These are phyloP conservation scores for Phylloporus gajari DNA, from an alignment of 1,284 basidiomycete species.

Conservation along the genomic window DNA sequence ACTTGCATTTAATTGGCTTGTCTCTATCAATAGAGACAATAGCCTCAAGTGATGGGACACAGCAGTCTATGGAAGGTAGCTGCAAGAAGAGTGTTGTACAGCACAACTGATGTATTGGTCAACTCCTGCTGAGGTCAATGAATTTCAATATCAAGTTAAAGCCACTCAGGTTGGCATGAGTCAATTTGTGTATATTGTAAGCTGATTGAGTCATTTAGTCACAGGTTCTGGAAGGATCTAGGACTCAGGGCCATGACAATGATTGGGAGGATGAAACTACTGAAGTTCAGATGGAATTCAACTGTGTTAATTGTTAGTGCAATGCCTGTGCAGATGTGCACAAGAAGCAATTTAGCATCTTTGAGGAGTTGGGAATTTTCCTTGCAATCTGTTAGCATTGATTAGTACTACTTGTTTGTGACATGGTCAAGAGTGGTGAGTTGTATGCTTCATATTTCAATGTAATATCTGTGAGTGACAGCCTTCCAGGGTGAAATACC, in stretches of 20 bases:
- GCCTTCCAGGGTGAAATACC: constrained; percentile 21
- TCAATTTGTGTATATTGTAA: too few relatives aligned
- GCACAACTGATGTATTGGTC: background rate
- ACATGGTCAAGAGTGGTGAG: constrained; percentile 30
- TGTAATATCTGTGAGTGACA: background rate
- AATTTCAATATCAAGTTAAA: too few relatives aligned
- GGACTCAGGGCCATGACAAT: too few relatives aligned
- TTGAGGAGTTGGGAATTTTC: background rate
- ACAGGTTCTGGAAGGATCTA: too few relatives aligned
- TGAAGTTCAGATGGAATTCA: too few relatives aligned
- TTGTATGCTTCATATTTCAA: constrained; percentile 6
- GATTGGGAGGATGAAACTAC: too few relatives aligned
- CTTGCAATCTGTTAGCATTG: background rate
- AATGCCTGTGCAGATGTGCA: background rate
- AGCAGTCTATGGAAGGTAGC: background rate
- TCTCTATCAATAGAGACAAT: background rate
- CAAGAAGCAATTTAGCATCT: background rate
- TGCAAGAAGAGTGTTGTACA: background rate
- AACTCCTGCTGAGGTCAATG: background rate
- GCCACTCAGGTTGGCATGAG: too few relatives aligned
- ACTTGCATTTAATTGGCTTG: background rate
- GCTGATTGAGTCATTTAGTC: too few relatives aligned
- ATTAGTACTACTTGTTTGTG: background rate
- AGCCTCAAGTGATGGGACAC: constrained; percentile 2
- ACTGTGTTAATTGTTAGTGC: background rate